Base-by-base conservation (phyloP, 2,329 filamentous ascomycete genomes). In the Cadophora sp. region DNA sequence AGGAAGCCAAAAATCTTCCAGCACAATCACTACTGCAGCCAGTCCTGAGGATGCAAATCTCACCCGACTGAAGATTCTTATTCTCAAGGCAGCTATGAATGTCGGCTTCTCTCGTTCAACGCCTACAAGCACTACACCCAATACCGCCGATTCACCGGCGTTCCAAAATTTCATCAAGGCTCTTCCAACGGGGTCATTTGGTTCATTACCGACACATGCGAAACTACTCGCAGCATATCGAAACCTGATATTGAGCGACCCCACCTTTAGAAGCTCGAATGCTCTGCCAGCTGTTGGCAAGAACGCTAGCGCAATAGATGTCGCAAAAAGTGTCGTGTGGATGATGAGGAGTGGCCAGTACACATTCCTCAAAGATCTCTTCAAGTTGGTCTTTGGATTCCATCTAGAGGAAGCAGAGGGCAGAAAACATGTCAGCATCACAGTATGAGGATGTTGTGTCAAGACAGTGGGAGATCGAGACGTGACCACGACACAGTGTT, bases 61-160 rank as follows among this genome's bases (percentile, higher is more conserved):
- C 43, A 86, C 88, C 12, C 89, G 92, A 14, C 85, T 97, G 55
- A 96, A 94, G 79, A 84, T 90, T 16, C 85, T 97, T 11, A 89
- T 97, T 37, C 83, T 97, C 50, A 94, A 94, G 77, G 93, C 94
- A 0, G 94, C 94, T 27, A 90, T 95, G 82, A 94, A 95, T 76
- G 87, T 91, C 3, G 94, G 94, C 12, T 97, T 91, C 80, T 86
- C 87, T 68, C 90, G 92, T 9, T 77, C 81, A 1, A 81, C 83
- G 14, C 76, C 79, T 12, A 74, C 73, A 1, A 71, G 72, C 11
- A 64, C 71, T 4, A 65, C 62, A 9, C 68, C 74, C 1, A 71
- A 65, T 37, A 83, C 80, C 72, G 79, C 79, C 60, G 84, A 80
- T 72, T 83, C 83, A 3, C 80, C 83, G 14, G 86, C 86, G 0